phyloP scores from a whole-genome alignment of 2,329 filamentous ascomycete species.

The Diplodia sapinea region DNA sequence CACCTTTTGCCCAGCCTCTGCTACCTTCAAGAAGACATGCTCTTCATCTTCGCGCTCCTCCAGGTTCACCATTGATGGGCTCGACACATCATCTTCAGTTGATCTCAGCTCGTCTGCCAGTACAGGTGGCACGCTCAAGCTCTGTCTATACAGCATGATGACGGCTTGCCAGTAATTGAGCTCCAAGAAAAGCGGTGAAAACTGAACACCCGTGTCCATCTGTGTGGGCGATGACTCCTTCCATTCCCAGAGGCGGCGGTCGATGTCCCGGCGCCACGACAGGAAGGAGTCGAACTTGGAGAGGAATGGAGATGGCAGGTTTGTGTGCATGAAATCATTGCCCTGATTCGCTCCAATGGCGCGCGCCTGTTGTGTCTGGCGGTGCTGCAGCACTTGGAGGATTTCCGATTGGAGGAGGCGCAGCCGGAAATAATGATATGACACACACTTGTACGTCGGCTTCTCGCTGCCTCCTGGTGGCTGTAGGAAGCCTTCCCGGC shows the following conservation, averaged over 20 bases:
- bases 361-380: conserved; percentile 81
- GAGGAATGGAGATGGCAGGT: conserved; percentile 83
- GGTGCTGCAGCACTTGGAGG: conserved; percentile 88
- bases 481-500: conserved; percentile 72
- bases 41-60: conserved; percentile 84
- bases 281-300: conserved; percentile 83
- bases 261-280: conserved; percentile 87
- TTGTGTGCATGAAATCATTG: conserved; percentile 77
- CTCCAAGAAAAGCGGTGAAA: conserved; percentile 87
- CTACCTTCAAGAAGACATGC: conserved; percentile 89
- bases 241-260: conserved; percentile 83
- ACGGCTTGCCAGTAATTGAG: conserved; percentile 98
- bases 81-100: conserved; percentile 63
- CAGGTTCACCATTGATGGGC: conserved; percentile 65
- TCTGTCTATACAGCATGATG: conserved; percentile 93
- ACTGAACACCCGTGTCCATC: conserved; percentile 81
- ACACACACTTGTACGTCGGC: conserved; percentile 87
- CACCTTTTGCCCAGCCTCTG: conserved; percentile 92
- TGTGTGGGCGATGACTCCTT: conserved; percentile 80
- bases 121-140: conserved; percentile 81
- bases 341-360: conserved; percentile 66
- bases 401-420: conserved; percentile 93
- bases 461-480: conserved; percentile 62
- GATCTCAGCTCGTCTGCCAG: conserved; percentile 77
- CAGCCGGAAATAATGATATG: conserved; percentile 90